A percentile compares a stretch with the other conserved stretches of the same genome.
Conservation (phyloP, 1,139 yeast genomes). For the Citeromyces siamensis region DNA sequence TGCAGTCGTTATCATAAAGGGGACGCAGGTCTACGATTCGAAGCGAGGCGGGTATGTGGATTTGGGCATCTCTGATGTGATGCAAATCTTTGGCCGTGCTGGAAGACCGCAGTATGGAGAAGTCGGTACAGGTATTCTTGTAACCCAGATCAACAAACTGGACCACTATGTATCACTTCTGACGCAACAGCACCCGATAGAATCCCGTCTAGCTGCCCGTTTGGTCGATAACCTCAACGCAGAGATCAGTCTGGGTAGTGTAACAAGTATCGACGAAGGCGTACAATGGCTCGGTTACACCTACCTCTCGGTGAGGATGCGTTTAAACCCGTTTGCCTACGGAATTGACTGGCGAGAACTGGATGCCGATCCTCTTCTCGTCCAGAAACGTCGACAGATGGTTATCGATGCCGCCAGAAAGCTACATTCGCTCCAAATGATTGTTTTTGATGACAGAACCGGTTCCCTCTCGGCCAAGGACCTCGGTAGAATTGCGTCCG, state of each 20-base stretch:
- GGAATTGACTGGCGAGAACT: slow-evolving; percentile 89
- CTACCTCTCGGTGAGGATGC: slow-evolving; percentile 88
- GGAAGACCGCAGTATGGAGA: slow-evolving; percentile 97
- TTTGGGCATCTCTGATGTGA: slow-evolving; percentile 90
- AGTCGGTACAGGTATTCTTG: slow-evolving; percentile 84
- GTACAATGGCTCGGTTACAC: slow-evolving; percentile 96
- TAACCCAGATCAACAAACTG: slow-evolving; percentile 71
- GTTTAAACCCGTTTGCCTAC: slow-evolving; percentile 84
- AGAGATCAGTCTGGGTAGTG: slow-evolving; percentile 91
- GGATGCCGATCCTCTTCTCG: slow-evolving; percentile 70
- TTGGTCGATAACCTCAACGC: slow-evolving; percentile 91
- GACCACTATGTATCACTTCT: slow-evolving; percentile 82
- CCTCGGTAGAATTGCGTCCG: slow-evolving; percentile 89
- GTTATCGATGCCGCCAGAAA: slow-evolving; percentile 70
- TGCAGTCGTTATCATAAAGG: slow-evolving; percentile 92
- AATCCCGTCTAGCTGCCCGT: slow-evolving; percentile 66
- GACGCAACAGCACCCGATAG: slow-evolving; percentile 95
- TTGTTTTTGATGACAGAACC: slow-evolving; percentile 78
- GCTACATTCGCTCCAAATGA: slow-evolving; percentile 82
- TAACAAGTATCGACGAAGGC: slow-evolving; percentile 89
- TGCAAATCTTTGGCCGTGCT: slow-evolving; percentile 98
- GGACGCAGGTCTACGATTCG: slow-evolving; percentile 92
- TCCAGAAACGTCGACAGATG: slow-evolving; percentile 63
- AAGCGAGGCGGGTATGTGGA: slow-evolving; percentile 92
- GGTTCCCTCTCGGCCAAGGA: slow-evolving; percentile 78